Percentiles rank a stretch among this genome's conserved stretches.
These are phyloP conservation scores for Aureobasidium vineae DNA, from an alignment of 2,329 filamentous ascomycete species.

Conservation along the genomic window DNA sequence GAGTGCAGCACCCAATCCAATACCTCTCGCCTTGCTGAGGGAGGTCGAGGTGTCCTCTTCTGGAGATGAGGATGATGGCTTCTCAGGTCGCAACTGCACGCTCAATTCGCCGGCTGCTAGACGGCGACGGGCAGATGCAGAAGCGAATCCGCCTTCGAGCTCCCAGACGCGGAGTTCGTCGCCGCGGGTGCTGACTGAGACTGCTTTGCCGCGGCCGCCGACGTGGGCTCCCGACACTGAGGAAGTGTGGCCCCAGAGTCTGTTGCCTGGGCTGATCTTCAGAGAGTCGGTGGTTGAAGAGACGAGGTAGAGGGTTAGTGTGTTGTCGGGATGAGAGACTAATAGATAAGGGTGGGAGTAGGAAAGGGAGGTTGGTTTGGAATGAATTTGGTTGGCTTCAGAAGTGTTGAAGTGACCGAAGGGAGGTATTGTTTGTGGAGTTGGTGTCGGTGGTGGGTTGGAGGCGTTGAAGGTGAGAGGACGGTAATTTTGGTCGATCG, in stretches of 20 bases:
- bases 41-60: slow-evolving; percentile 24
- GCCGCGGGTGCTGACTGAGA: slow-evolving; percentile 81
- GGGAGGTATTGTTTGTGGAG: slow-evolving; percentile 28
- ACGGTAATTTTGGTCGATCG: slow-evolving; percentile 50
- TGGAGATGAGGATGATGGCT: background rate
- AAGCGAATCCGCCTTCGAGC: slow-evolving; percentile 67
- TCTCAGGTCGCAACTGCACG: slow-evolving; percentile 48
- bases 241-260: slow-evolving; percentile 89
- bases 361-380: slow-evolving; percentile 52
- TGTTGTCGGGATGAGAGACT: slow-evolving; percentile 82
- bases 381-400: slow-evolving; percentile 37
- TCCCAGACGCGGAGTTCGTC: slow-evolving; percentile 76
- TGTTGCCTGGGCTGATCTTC: slow-evolving; percentile 68
- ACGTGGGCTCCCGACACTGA: slow-evolving; percentile 84
- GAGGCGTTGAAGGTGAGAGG: slow-evolving; percentile 37
- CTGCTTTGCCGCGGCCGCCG: slow-evolving; percentile 78
- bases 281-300: slow-evolving; percentile 66
- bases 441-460: slow-evolving; percentile 29
- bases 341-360: slow-evolving; percentile 79
- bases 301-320: slow-evolving; percentile 76
- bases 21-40: slow-evolving; percentile 34
- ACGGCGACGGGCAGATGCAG: slow-evolving; percentile 45
- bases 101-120: slow-evolving; percentile 51
- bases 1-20: slow-evolving; percentile 39
- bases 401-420: slow-evolving; percentile 29